These are phyloP conservation scores for Luffa acutangula DNA, from an alignment of 306 rosid genomes.

Conservation along the genomic window DNA sequence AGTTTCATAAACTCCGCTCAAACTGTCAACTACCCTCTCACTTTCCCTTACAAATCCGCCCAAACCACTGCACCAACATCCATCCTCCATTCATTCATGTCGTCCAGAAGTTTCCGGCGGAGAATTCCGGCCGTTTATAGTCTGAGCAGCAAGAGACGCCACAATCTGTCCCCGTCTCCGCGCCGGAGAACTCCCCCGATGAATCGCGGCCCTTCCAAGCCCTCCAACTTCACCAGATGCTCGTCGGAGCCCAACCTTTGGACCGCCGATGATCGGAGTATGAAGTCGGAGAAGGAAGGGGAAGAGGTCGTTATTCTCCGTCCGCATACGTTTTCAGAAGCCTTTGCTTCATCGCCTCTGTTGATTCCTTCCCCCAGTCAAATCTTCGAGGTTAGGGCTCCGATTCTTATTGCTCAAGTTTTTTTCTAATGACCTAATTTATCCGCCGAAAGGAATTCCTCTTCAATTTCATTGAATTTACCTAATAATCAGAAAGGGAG, in stretches of 20 bases:
- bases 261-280: not conserved
- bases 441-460: not conserved
- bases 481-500: not conserved
- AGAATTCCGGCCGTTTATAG: not conserved
- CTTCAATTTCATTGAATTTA: not conserved
- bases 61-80: not conserved
- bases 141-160: no score
- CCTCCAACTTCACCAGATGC: not conserved
- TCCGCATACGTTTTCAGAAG: conserved; percentile 4
- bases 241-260: not conserved
- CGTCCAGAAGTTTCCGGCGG: not conserved
- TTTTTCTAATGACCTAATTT: not conserved
- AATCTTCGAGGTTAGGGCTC: not conserved
- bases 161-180: not conserved
- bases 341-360: conserved; percentile 1
- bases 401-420: not conserved
- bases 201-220: not conserved
- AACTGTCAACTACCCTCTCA: conserved; percentile 11
- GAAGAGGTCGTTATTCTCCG: not conserved
- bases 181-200: not conserved
- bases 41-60: not conserved
- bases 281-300: not conserved
- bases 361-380: not conserved
- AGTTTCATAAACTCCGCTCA: not conserved
- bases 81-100: not conserved